Evolutionary conservation across 345 rosid species (phyloP), one percentile per base, ranked within the genome.

Genomic region (Salix brachista): DNA sequence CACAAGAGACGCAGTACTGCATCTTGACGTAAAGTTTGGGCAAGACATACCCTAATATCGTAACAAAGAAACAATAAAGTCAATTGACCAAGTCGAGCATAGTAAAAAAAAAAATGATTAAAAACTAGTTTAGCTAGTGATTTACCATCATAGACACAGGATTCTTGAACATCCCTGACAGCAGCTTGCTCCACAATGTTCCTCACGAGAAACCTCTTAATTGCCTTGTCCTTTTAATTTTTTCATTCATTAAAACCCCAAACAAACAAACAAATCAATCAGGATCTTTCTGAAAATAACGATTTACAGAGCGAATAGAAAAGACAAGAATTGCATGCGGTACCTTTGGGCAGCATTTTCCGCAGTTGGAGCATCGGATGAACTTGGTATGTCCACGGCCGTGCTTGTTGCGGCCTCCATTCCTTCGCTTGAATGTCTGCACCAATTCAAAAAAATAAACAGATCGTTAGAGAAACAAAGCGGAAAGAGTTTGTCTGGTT

Each of bases 321-420:
- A 26, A 32, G 16, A 26, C 7, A 8, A 50, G 62, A 10, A 9
- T 39, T 16, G 13, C 21, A 9, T 6, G 4, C 8, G 42, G 44
- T 36, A 90, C 97, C 90, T 93, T 93, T 0, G 98, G 97, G 80
- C 98, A 94, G 85, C 96, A 91, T 41, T 94, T 94, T n/a, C 96
- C 98, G 77, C 98, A 92, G 85, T 94, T 94, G 77, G 98, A 92
- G 84, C 98, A 94, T 79, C 97, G 93, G 30, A 94, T 89, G 76
- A 90, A 88, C 69, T 94, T 94, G 79, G 90, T 94, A 41, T 94
- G 98, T 18, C 97, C 98, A 18, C 97, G 94, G 78, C 96, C 94
- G 77, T 94, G 96, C 94, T 94, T 94, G 92, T 92, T 92, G 72
- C 98, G 89, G 23, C 97, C 98, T 69, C 94, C 94, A n/a, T 92